Conservation (phyloP, 1,284 basidiomycete genomes). For the Inonotus hispidus region DNA sequence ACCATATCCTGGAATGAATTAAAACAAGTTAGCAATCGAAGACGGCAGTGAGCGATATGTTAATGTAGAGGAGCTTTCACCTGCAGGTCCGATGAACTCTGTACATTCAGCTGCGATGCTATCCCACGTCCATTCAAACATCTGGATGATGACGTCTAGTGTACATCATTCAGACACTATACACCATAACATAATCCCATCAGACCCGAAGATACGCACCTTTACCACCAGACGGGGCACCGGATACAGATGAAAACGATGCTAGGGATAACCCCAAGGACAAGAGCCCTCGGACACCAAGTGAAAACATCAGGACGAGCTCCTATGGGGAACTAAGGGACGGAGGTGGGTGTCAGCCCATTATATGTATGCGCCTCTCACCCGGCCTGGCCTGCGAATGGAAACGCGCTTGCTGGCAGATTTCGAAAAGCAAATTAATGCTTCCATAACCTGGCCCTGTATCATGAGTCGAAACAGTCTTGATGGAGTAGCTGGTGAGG, state of each 20-base stretch:
- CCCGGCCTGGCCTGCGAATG: neutral
- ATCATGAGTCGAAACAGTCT: too few relatives aligned
- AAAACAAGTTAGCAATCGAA: neutral
- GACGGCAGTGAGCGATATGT: neutral
- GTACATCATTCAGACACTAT: too few relatives aligned
- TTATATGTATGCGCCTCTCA: neutral
- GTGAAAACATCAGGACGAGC: neutral
- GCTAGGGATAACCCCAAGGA: neutral
- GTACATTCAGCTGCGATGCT: constrained; percentile 61
- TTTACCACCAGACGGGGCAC: neutral
- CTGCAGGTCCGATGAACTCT: constrained; percentile 58
- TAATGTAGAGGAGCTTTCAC: constrained; percentile 12
- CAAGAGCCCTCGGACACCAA: neutral
- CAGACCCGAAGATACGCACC: neutral
- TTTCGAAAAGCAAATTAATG: neutral
- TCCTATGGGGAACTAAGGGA: neutral
- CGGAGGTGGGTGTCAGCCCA: neutral
- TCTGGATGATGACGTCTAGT: constrained; percentile 32
- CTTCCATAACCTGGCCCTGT: too few relatives aligned
- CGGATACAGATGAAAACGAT: neutral
- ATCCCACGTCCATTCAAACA: constrained; percentile 40
- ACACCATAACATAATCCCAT: neutral
- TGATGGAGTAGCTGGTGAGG: too few relatives aligned
- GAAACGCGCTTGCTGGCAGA: neutral
- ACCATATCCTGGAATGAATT: constrained; percentile 41